Base-by-base conservation (phyloP, 1,284 basidiomycete genomes). In the Leccinum subrobustum region DNA sequence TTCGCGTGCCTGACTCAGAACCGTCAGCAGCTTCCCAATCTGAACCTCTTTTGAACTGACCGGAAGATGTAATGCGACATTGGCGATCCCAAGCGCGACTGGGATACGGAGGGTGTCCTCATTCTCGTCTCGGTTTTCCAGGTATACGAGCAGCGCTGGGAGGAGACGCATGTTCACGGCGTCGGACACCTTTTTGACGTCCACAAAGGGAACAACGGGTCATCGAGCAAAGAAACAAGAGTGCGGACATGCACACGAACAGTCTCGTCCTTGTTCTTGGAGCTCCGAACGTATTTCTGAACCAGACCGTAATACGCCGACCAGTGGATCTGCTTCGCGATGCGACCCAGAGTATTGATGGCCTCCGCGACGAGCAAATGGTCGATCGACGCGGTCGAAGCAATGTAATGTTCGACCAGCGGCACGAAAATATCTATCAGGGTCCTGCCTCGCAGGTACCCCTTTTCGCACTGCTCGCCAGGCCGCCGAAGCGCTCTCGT, bases 351-450 rank as follows among this genome's bases (percentile, higher is more conserved):
- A 1, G 92, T 81, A 6, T 78, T 75, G 66, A 99, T 91, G 1
- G 96, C 92, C 71, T 98, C 96, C 67, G 93, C 96, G 57, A 96
- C 88, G 31, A 99, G 81, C 69, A 95, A 90, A 71, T 97, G 95
- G 70, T 98, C 94, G 25, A 89, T 79, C n/a, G 86, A 83, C 3
- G 86, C 77, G 1, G 89, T 81, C 51, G 87, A 82, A 48, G 81
- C 76, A 64, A 98, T 84, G 70, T 92, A 96, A 72, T 94, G 92
- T 56, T 86, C 87, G 29, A 97, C 83, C 6, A 99, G 80, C 0
- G 96, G 96, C 18, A 97, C 76, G 68, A 99, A 93, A 11, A 98
- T 81, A 27, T 95, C 94, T 8, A 86, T 79, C 47, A 98, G 76
- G 0, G 89, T 92, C 37, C 81, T 83, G 70, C 91, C 93, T 48